Base-by-base conservation (phyloP, 305 asterid genomes). In the Nicotiana rustica region DNA sequence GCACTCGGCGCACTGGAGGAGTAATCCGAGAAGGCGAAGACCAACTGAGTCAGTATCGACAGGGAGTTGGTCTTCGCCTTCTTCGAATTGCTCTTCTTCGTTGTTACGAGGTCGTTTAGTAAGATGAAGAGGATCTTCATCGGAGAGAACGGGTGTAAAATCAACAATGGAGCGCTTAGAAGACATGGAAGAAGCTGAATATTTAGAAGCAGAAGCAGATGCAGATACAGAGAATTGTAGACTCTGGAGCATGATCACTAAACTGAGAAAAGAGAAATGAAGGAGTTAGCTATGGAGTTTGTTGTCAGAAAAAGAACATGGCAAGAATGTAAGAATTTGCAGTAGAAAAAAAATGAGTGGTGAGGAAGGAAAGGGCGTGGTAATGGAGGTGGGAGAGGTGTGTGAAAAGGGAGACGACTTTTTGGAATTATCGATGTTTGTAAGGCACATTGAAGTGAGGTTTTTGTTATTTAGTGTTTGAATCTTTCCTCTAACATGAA, bases 1-100 rank as follows among this genome's bases (percentile, higher is more conserved):
- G 85, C 87, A 90, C 91, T 93, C 99, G 60, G 98, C 99, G 85
- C 98, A 93, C 77, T 91, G 97, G 3, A 95, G 92, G 8, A 95
- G 93, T 47, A 95, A 90, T 0, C 95, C 90, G 3, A 95, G 91
- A 64, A 95, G 95, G 60, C 93, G 93, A 68, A 95, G 92, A 9
- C 95, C 95, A 0, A 92, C 78, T 21, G 97, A 86, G 77, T 91
- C 97, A 10, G 88, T 47, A 81, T 85, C 91, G 21, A 33, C 78
- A 0, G 41, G 31, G 1, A 36, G 31, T 29, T 79, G 41, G 31
- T 35, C 83, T 38, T 68, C 79, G 38, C 7, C 62, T 41, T 71
- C 70, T 19, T 71, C 78, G 21, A 41, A 41, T 41, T 41, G 49
- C 49, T 17, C 33, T 36, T 64, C 57, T 3, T 38, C 31, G 4